Conservation (phyloP, 2,329 filamentous ascomycete genomes). For the Talaromyces sp. region DNA sequence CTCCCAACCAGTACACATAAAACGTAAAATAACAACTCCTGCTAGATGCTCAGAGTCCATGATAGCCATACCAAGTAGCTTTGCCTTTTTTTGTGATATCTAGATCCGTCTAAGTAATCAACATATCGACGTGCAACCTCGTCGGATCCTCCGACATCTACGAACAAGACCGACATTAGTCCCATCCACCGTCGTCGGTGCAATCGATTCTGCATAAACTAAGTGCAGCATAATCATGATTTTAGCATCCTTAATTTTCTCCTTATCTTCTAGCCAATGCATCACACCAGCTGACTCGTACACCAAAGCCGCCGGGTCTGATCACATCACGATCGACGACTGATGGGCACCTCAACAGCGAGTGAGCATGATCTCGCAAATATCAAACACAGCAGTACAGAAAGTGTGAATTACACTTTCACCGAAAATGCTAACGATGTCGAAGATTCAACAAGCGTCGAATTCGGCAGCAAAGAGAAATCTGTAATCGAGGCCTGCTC, state of each 20-base stretch:
- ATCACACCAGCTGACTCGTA: neutral
- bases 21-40: neutral
- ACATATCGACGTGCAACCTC: neutral
- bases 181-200: neutral
- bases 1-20: neutral
- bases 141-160: slow-evolving; percentile 4
- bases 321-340: neutral
- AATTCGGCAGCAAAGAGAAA: neutral
- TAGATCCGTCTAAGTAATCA: neutral
- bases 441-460: neutral
- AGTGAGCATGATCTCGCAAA: slow-evolving; percentile 1
- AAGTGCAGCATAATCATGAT: neutral
- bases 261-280: neutral
- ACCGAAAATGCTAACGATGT: neutral
- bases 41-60: neutral
- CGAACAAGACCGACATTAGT: neutral
- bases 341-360: neutral
- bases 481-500: neutral
- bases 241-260: too few relatives aligned
- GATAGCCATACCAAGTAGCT: neutral
- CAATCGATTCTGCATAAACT: neutral
- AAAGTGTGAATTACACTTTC: neutral
- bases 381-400: neutral
- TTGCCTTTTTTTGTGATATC: neutral
- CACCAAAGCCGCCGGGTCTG: neutral